Evolutionary conservation across 176 grass and related monocot species (phyloP).

Genomic region (Juncus effusus): DNA sequence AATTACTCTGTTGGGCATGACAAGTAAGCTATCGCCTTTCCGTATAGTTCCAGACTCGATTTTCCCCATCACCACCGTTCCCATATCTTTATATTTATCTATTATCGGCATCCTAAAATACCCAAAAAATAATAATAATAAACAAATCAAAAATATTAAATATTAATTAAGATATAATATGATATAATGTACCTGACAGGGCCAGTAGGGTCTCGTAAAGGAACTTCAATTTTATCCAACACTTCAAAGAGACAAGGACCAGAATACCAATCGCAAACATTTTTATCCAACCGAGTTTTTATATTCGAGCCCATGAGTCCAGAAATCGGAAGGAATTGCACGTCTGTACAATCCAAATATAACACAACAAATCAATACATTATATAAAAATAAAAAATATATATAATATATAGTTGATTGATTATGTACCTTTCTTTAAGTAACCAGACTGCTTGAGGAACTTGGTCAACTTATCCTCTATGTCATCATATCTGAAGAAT

Average conservation of each 20-base stretch:
- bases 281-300: conserved; percentile 80
- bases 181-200: conserved; percentile 51
- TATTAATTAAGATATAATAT: neutral
- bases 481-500: conserved; percentile 75
- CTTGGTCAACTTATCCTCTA: conserved; percentile 78
- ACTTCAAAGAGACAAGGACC: conserved; percentile 93
- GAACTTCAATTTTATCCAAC: conserved; percentile 77
- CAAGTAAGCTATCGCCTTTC: conserved; percentile 77
- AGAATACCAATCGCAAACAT: conserved; percentile 68
- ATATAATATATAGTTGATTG: conserved; percentile 3
- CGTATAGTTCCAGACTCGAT: conserved; percentile 74
- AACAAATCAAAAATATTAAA: neutral
- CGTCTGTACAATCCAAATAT: conserved; percentile 50
- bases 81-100: conserved; percentile 99
- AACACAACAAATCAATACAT: conserved; percentile 22
- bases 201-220: conserved; percentile 86
- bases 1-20: conserved; percentile 93
- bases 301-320: conserved; percentile 84
- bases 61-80: conserved; percentile 92
- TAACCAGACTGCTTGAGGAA: conserved; percentile 86
- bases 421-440: conserved; percentile 68
- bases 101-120: conserved; percentile 87
- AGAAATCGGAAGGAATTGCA: conserved; percentile 89
- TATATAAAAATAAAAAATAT: neutral
- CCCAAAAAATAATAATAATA: neutral